Evolutionary conservation across 2,329 filamentous ascomycete species (phyloP).

Genomic region (Aquanectria penicillioides): DNA sequence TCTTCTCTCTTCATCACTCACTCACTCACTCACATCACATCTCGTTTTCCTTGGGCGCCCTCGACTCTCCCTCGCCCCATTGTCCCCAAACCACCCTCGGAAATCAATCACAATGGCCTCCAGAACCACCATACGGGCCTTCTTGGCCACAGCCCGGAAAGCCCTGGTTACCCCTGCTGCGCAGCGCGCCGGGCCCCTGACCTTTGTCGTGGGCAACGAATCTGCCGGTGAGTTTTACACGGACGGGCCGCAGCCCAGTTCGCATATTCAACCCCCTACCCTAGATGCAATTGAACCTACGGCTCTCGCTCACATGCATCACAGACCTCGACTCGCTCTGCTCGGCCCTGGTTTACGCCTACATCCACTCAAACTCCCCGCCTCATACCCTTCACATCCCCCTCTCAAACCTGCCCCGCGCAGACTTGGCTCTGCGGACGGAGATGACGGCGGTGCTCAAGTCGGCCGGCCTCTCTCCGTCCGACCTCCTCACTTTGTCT

Average conservation of each 20-base stretch:
- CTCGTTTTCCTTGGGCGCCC: too few relatives aligned
- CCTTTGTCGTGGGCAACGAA: conserved; percentile 74
- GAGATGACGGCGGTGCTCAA: conserved; percentile 75
- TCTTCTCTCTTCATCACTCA: too few relatives aligned
- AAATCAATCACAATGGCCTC: conserved; percentile 39
- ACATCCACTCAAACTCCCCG: conserved; percentile 71
- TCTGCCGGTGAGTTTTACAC: conserved; percentile 68
- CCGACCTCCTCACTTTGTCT: conserved; percentile 71
- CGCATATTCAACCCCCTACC: too few relatives aligned
- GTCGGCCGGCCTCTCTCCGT: conserved; percentile 65
- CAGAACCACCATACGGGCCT: conserved; percentile 43
- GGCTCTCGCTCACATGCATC: background rate
- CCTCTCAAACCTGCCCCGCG: conserved; percentile 74
- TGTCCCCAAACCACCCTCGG: background rate
- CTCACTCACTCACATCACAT: too few relatives aligned
- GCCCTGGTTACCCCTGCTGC: conserved; percentile 56
- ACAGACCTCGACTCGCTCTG: conserved; percentile 84
- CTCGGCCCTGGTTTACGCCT: conserved; percentile 77
- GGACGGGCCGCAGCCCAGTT: too few relatives aligned
- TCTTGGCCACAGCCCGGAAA: conserved; percentile 61
- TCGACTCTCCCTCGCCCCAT: background rate
- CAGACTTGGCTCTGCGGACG: conserved; percentile 76
- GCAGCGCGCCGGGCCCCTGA: conserved; percentile 60
- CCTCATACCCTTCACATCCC: conserved; percentile 72
- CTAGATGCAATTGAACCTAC: too few relatives aligned